phyloP scores from a whole-genome alignment of 352 stramenopile species.

The Phytopythium delawarense region DNA sequence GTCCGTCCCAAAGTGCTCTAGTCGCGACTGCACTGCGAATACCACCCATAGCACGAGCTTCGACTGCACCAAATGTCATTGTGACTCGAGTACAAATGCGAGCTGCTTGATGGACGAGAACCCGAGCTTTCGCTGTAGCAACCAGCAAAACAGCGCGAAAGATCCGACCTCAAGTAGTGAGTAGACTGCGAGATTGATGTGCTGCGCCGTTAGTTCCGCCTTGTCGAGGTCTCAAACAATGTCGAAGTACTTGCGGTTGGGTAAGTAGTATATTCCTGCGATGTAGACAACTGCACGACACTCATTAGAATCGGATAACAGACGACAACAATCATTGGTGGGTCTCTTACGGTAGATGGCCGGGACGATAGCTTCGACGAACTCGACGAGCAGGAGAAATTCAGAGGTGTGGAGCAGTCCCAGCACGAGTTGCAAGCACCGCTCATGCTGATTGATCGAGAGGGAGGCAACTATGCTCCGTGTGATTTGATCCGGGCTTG shows the following conservation, averaged over 20 bases:
- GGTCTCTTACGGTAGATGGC: constrained; percentile 17
- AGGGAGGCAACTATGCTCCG: background rate
- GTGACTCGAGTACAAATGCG: constrained; percentile 25
- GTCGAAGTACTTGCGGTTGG: constrained; percentile 20
- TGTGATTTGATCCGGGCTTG: too few species aligned
- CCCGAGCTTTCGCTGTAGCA: constrained; percentile 20
- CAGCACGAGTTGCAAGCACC: constrained; percentile 12
- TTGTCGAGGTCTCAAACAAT: constrained; percentile 9
- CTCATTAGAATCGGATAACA: background rate
- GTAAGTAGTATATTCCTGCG: constrained; percentile 10
- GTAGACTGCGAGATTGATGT: constrained; percentile 20
- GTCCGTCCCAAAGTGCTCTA: constrained; percentile 22
- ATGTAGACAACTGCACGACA: background rate
- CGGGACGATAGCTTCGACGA: constrained; percentile 19
- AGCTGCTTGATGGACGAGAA: constrained; percentile 24
- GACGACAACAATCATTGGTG: background rate
- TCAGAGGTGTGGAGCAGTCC: constrained; percentile 17
- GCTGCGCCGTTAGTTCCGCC: constrained; percentile 3
- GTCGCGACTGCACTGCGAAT: too few species aligned
- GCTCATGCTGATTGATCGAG: constrained; percentile 3
- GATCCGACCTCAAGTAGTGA: constrained; percentile 26
- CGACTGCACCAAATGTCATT: constrained; percentile 28
- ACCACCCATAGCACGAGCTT: too few species aligned
- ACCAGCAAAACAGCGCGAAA: constrained; percentile 20
- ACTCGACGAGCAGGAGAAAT: constrained; percentile 20